A percentile compares a stretch with the other conserved stretches of the same genome.
These are phyloP conservation scores for Oryza meyeriana DNA, from an alignment of 176 grass and related monocot species.

Conservation along the genomic window DNA sequence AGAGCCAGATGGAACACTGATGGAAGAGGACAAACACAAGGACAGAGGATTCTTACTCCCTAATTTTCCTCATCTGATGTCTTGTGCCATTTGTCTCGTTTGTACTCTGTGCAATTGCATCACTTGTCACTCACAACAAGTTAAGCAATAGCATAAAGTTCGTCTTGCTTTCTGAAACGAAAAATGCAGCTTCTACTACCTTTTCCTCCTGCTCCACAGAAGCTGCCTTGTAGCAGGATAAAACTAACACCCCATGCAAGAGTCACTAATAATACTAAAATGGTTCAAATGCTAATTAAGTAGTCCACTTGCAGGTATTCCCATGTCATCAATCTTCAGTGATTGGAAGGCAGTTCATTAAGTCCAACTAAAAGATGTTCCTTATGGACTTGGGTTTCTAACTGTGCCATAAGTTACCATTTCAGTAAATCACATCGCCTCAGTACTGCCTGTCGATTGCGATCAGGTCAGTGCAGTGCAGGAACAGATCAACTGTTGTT, in stretches of 20 bases:
- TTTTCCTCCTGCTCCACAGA: constrained; percentile 20
- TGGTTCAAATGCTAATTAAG: not conserved
- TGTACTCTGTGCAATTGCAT: constrained; percentile 45
- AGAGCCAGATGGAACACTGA: constrained; percentile 16
- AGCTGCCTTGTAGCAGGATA: constrained; percentile 20
- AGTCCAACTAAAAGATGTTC: constrained; percentile 49
- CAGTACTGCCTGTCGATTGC: not conserved
- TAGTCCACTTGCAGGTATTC: constrained; percentile 32
- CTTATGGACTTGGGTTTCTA: constrained; percentile 56
- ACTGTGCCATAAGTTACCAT: constrained; percentile 36
- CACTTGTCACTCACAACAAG: constrained; percentile 65
- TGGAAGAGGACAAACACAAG: constrained; percentile 35
- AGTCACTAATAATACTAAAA: constrained; percentile 11
- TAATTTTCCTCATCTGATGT: constrained; percentile 34
- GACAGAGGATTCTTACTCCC: constrained; percentile 28
- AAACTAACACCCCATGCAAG: constrained; percentile 23
- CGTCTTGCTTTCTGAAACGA: not conserved
- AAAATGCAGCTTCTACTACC: constrained; percentile 9
- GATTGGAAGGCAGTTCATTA: constrained; percentile 27
- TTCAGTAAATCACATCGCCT: constrained; percentile 31
- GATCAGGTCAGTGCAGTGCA: constrained; percentile 1
- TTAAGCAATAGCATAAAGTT: constrained; percentile 46
- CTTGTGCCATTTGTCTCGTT: constrained; percentile 40
- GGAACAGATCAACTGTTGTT: constrained; percentile 23
- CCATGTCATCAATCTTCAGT: constrained; percentile 44